phyloP scores from a whole-genome alignment of 2,329 filamentous ascomycete genomes.

The Neopestalotiopsis clavispora region DNA sequence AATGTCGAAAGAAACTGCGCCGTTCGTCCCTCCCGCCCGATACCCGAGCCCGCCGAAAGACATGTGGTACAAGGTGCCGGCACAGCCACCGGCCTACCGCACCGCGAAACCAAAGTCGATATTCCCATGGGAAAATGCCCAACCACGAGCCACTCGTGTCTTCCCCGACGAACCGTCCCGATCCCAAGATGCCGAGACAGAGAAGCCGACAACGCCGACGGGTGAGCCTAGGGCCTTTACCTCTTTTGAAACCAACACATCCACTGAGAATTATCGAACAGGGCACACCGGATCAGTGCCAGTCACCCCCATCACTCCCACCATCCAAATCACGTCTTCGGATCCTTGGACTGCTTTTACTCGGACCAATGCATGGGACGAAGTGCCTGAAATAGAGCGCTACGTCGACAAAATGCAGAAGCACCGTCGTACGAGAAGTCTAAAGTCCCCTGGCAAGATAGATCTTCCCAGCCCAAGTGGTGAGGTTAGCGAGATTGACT shows the following conservation, averaged over 20 bases:
- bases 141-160: constrained; percentile 65
- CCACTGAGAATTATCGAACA: constrained; percentile 40
- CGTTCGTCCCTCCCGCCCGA: constrained; percentile 76
- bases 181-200: constrained; percentile 22
- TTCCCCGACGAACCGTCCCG: constrained; percentile 62
- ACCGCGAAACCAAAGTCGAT: constrained; percentile 68
- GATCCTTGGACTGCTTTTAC: constrained; percentile 76
- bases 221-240: constrained; percentile 24
- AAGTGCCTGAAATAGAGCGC: constrained; percentile 82
- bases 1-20: constrained; percentile 77
- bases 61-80: constrained; percentile 88
- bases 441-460: constrained; percentile 34
- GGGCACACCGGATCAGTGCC: constrained; percentile 45
- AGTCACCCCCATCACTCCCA: constrained; percentile 54
- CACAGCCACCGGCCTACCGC: constrained; percentile 58
- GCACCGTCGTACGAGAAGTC: constrained; percentile 47
- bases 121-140: constrained; percentile 87
- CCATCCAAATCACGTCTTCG: constrained; percentile 49
- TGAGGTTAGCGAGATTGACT: constrained; percentile 37
- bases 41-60: constrained; percentile 85
- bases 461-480: constrained; percentile 28
- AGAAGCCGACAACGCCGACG: constrained; percentile 20
- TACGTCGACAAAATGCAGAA: constrained; percentile 83
- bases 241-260: constrained; percentile 24
- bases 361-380: constrained; percentile 92